Percentiles rank a stretch among this genome's conserved stretches.
phyloP scores from a whole-genome alignment of 139 green algal species.

The Tetradesmus lagerheimii region DNA sequence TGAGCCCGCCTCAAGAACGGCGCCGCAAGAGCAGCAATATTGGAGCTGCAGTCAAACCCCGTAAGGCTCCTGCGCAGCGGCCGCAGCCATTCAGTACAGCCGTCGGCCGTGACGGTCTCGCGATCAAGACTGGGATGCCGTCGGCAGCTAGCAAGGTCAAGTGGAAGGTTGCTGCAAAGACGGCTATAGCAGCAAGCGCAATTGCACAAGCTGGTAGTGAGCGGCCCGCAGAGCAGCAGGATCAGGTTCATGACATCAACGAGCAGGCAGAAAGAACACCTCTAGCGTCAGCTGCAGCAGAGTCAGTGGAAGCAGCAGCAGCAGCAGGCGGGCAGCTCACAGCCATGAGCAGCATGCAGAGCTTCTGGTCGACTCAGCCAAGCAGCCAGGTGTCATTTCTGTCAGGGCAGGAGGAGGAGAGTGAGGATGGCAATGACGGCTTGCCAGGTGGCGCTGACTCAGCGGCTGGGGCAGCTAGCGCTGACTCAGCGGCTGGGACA shows the following conservation, averaged over 20 bases:
- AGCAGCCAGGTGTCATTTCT: background rate
- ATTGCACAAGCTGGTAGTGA: background rate
- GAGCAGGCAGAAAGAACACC: background rate
- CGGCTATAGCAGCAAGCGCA: background rate
- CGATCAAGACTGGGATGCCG: background rate
- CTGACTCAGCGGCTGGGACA: background rate
- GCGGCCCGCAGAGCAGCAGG: too few relatives aligned
- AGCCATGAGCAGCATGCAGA: background rate
- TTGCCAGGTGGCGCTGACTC: background rate
- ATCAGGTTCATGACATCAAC: background rate
- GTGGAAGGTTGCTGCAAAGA: constrained; percentile 19
- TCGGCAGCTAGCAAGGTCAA: background rate
- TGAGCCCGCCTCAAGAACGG: background rate
- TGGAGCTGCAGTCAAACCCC: background rate
- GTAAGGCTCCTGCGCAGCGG: background rate
- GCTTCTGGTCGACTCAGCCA: background rate
- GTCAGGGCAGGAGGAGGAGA: background rate
- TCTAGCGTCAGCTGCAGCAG: background rate
- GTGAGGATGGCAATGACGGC: background rate
- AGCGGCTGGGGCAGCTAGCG: background rate
- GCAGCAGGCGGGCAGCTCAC: background rate
- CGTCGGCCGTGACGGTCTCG: background rate
- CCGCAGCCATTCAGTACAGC: background rate
- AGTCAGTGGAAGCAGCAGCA: background rate
- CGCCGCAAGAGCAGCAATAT: background rate